Base-by-base conservation (phyloP, 2,329 filamentous ascomycete species). In the Cryphonectria nitschkei region DNA sequence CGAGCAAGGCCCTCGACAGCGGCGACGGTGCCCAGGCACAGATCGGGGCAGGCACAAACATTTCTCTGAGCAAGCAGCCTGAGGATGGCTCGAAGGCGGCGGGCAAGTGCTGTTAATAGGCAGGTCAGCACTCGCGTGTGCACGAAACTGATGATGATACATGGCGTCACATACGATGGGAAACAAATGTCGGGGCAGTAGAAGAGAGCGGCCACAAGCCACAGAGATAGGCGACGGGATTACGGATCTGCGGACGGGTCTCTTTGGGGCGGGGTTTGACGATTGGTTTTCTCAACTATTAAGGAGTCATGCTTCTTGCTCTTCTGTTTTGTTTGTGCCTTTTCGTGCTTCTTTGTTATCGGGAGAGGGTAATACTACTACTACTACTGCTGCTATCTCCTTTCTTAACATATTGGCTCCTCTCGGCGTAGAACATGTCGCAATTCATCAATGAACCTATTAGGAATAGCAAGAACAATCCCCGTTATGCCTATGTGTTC, bases 1-100 rank as follows among this genome's bases (percentile, higher is more conserved):
- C 95, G 70, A 96, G 93, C 89, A 98, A 98, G 88, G 94, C 94
- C 58, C 90, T 98, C 78, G 95, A 98, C 81, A 93, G 92, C 79
- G 94, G 93, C 79, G 95, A 97, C 77, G 89, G 90, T 73, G 87
- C 91, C 74, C 92, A 93, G 81, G 92, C 92, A 79, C 92, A 92
- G 75, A 92, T 96, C 78, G 90, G 90, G 76, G 89, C 92, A 76
- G 92, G 93, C 78, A 91, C 90, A 77, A 94, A 93, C 81, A 93
- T 98, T 79, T 92, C 94, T 75, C 92, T 97, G 78, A 95, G 90
- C 87, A 94, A 95, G 84, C 90, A 93, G 67, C 89, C 92, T 76
- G 93, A 96, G 77, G 88, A 93, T 78, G 84, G 84, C 68, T 88
- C 93, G 77, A 87, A 89, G 78, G 95, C 97, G 87, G 87, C 89